These are phyloP conservation scores for Ophiostoma sp. DNA, from an alignment of 2,329 filamentous ascomycete genomes.

Conservation along the genomic window DNA sequence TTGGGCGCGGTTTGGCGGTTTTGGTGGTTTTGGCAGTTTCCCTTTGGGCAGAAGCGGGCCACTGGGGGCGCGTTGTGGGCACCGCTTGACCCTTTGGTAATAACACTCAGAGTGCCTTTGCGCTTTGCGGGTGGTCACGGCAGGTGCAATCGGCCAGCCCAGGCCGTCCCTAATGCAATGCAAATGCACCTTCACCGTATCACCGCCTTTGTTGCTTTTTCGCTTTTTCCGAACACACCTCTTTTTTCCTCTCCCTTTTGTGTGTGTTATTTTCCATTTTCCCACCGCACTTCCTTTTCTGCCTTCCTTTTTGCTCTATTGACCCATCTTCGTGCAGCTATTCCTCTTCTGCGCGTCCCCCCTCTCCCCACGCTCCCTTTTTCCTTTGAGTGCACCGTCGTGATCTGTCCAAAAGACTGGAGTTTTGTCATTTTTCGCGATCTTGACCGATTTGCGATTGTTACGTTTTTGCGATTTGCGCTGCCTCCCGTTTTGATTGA, in stretches of 20 bases:
- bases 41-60: neutral
- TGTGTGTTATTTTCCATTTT: neutral
- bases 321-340: neutral
- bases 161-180: neutral
- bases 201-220: conserved; percentile 17
- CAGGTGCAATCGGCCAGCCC: conserved; percentile 3
- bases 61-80: conserved; percentile 20
- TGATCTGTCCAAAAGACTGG: conserved; percentile 1
- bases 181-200: conserved; percentile 16
- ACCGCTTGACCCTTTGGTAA: conserved; percentile 17
- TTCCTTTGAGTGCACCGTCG: neutral
- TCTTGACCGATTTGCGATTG: neutral
- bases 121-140: conserved; percentile 1
- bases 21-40: neutral
- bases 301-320: neutral
- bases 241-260: neutral
- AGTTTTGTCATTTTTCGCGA: neutral
- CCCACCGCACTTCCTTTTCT: neutral
- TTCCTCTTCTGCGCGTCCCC: conserved; percentile 16
- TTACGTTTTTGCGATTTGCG: neutral
- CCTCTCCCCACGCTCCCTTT: neutral
- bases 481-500: neutral
- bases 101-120: neutral
- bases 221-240: conserved; percentile 3
- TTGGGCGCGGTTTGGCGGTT: neutral